Evolutionary conservation across 2,329 filamentous ascomycete species (phyloP).

Genomic region (Alternaria atra): DNA sequence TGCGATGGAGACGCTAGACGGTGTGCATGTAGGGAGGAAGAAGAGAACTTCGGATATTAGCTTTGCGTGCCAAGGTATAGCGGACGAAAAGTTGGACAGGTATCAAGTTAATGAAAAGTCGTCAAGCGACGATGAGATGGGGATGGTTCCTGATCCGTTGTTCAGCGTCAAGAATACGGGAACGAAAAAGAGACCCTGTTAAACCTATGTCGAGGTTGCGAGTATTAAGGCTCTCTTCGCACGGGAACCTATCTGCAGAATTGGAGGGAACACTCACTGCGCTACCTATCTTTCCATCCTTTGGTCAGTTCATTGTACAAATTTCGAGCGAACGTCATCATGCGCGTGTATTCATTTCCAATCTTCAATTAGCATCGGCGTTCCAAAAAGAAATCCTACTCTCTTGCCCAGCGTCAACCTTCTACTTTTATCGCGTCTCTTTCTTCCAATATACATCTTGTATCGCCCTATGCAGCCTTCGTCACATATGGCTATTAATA

Average conservation of each 20-base stretch:
- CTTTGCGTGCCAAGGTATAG: conserved; percentile 36
- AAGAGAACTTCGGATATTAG: conserved; percentile 28
- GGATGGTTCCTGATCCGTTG: conserved; percentile 16
- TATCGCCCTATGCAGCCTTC: not conserved
- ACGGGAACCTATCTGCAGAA: not conserved
- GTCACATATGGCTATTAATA: conserved; percentile 18
- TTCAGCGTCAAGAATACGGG: conserved; percentile 8
- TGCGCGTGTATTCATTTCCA: not conserved
- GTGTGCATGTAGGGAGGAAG: conserved; percentile 12
- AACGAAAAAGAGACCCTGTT: conserved; percentile 28
- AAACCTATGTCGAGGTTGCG: conserved; percentile 23
- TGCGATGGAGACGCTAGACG: conserved; percentile 3
- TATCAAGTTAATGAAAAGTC: not conserved
- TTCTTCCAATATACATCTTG: not conserved
- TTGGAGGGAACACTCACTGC: not conserved
- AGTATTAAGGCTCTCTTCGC: conserved; percentile 16
- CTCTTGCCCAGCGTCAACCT: not conserved
- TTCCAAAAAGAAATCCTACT: not conserved
- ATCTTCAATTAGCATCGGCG: not conserved
- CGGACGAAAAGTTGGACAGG: conserved; percentile 1
- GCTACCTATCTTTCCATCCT: not conserved
- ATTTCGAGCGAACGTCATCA: not conserved
- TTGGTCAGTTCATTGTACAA: not conserved
- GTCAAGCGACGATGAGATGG: not conserved
- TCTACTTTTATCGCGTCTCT: not conserved